phyloP scores from a whole-genome alignment of 2,329 filamentous ascomycete species.

The Coniella vitis region DNA sequence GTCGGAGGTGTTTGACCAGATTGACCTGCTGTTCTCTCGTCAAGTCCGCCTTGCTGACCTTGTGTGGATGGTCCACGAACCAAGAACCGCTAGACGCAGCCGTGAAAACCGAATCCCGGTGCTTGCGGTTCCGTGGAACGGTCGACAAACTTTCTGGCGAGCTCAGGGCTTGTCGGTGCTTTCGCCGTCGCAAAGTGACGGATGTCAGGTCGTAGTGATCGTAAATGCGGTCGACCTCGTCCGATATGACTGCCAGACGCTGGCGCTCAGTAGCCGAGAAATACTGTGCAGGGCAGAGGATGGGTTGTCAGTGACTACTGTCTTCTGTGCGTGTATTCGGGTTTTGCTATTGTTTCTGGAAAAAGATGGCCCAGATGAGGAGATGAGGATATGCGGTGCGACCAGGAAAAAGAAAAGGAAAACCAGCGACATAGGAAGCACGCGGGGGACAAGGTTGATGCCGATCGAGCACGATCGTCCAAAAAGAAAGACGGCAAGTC shows the following conservation, averaged over 20 bases:
- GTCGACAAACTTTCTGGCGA: slow-evolving; percentile 26
- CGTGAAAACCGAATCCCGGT: slow-evolving; percentile 30
- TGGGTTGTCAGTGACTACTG: no score
- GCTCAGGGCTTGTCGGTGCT: slow-evolving; percentile 23
- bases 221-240: slow-evolving; percentile 28
- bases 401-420: no score
- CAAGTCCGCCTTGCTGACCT: slow-evolving; percentile 64
- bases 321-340: no score
- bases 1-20: slow-evolving; percentile 44
- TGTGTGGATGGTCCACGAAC: slow-evolving; percentile 65
- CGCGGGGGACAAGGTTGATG: no score
- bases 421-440: no score
- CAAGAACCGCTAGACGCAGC: slow-evolving; percentile 54
- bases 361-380: not conserved
- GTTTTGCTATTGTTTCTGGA: no score
- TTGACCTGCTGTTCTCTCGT: slow-evolving; percentile 63
- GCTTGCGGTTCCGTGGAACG: slow-evolving; percentile 25
- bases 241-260: slow-evolving; percentile 49
- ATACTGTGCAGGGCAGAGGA: slow-evolving; percentile 42
- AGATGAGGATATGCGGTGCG: not conserved
- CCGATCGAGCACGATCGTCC: no score
- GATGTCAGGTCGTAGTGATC: slow-evolving; percentile 29
- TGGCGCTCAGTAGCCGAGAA: slow-evolving; percentile 68
- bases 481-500: no score
- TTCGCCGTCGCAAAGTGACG: slow-evolving; percentile 24